Conservation (phyloP, 768 basidiomycete genomes). For the Tylopilus intermedius region DNA sequence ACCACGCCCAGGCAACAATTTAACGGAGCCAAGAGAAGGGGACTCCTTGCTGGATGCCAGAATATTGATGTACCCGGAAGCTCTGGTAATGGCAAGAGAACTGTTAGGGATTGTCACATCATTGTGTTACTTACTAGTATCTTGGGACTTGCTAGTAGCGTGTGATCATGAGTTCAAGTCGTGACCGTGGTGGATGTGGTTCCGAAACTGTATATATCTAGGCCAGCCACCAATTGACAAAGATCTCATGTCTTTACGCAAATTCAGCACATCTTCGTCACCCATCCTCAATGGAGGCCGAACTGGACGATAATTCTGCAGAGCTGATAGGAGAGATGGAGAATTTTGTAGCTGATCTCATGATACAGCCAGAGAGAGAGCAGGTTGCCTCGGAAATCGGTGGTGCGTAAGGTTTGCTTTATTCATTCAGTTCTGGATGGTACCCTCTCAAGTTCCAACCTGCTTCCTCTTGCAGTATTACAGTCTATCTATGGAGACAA, state of each 20-base stretch:
- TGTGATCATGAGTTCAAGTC: no score
- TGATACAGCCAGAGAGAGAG: constrained; percentile 36
- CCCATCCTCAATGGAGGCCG: constrained; percentile 15
- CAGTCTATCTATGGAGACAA: constrained; percentile 78
- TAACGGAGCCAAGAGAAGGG: no score
- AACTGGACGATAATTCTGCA: constrained; percentile 3
- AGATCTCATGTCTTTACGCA: constrained; percentile 11
- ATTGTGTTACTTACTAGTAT: no score
- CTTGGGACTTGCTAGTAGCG: no score
- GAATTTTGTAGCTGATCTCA: constrained; percentile 28
- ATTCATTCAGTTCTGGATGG: not conserved
- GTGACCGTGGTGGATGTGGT: constrained; percentile 7
- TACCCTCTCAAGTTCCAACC: constrained; percentile 1
- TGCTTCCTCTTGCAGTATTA: constrained; percentile 40
- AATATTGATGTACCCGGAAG: no score
- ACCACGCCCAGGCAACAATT: no score
- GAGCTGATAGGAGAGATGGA: constrained; percentile 20
- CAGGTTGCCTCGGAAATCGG: constrained; percentile 44
- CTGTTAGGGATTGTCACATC: no score
- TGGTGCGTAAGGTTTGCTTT: constrained; percentile 27
- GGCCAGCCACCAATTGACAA: not conserved
- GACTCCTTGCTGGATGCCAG: no score
- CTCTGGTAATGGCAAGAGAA: no score
- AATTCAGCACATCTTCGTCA: not conserved
- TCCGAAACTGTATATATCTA: not conserved